Conservation (phyloP, 2,329 filamentous ascomycete species). For the Colletotrichum coccodes region DNA sequence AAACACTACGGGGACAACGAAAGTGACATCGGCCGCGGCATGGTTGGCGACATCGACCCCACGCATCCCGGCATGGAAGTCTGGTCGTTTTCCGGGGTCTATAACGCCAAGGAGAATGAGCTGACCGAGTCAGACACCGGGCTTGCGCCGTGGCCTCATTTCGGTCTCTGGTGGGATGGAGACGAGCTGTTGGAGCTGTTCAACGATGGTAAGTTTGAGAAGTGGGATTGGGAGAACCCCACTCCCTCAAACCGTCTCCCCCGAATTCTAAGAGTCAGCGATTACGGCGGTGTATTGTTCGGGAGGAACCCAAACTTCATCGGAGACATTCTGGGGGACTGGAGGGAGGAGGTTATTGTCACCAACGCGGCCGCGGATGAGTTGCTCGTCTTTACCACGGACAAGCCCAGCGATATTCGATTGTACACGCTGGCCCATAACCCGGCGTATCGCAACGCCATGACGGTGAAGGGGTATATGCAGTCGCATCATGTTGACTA, state of each 20-base stretch:
- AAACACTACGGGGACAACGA: slow-evolving; percentile 23
- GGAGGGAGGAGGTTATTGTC: slow-evolving; percentile 37
- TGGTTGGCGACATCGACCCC: slow-evolving; percentile 38
- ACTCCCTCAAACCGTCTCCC: background rate
- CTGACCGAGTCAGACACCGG: background rate
- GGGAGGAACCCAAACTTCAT: slow-evolving; percentile 33
- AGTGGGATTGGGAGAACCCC: slow-evolving; percentile 32
- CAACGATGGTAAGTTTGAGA: slow-evolving; percentile 38
- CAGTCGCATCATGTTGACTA: slow-evolving; percentile 38
- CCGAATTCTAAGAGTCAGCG: slow-evolving; percentile 2
- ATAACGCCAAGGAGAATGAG: slow-evolving; percentile 32
- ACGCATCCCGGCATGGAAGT: slow-evolving; percentile 34
- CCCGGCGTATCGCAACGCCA: slow-evolving; percentile 38
- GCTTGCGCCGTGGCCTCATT: slow-evolving; percentile 21
- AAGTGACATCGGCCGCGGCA: slow-evolving; percentile 33
- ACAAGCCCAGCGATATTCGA: slow-evolving; percentile 32
- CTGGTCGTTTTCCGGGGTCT: slow-evolving; percentile 36
- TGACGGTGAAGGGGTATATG: slow-evolving; percentile 38
- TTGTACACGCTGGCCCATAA: slow-evolving; percentile 39
- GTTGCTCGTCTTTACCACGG: slow-evolving; percentile 37
- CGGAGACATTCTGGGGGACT: slow-evolving; percentile 37
- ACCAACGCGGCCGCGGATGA: slow-evolving; percentile 30
- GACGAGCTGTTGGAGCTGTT: slow-evolving; percentile 36
- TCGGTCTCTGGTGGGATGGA: slow-evolving; percentile 32
- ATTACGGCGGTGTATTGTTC: slow-evolving; percentile 11